phyloP scores from a whole-genome alignment of 2,329 filamentous ascomycete species.

The Claviceps sp. region DNA sequence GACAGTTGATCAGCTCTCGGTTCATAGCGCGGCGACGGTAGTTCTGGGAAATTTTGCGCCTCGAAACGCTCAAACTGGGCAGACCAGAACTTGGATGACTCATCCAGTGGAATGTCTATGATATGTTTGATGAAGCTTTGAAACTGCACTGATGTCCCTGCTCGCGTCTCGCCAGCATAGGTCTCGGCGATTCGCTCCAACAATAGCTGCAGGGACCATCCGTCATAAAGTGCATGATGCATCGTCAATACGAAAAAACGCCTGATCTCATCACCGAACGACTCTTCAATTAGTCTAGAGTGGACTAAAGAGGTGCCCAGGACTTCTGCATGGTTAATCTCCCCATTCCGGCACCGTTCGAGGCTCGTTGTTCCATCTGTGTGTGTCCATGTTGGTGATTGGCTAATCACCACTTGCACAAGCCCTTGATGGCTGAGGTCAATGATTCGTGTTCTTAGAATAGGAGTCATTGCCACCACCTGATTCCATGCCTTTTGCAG shows the following conservation, averaged over 20 bases:
- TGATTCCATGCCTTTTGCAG: slow-evolving; percentile 9
- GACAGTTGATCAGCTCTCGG: slow-evolving; percentile 2
- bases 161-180: slow-evolving; percentile 5
- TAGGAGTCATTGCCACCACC: slow-evolving; percentile 7
- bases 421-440: slow-evolving; percentile 7
- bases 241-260: slow-evolving; percentile 9
- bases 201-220: slow-evolving; percentile 33
- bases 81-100: slow-evolving; percentile 25
- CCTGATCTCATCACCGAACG: background rate
- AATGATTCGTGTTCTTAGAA: slow-evolving; percentile 9
- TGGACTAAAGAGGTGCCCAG: slow-evolving; percentile 8
- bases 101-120: slow-evolving; percentile 14
- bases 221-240: slow-evolving; percentile 36
- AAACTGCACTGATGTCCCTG: slow-evolving; percentile 10
- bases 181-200: slow-evolving; percentile 7
- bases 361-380: background rate
- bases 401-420: slow-evolving; percentile 7
- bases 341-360: background rate
- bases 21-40: slow-evolving; percentile 3
- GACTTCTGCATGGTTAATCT: slow-evolving; percentile 4
- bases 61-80: slow-evolving; percentile 20
- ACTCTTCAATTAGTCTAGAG: slow-evolving; percentile 3
- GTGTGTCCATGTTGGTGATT: slow-evolving; percentile 2
- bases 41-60: slow-evolving; percentile 6
- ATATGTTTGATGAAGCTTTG: slow-evolving; percentile 30